phyloP scores from a whole-genome alignment of 208 protist genomes.

The Acanthamoeba culbertsoni region DNA sequence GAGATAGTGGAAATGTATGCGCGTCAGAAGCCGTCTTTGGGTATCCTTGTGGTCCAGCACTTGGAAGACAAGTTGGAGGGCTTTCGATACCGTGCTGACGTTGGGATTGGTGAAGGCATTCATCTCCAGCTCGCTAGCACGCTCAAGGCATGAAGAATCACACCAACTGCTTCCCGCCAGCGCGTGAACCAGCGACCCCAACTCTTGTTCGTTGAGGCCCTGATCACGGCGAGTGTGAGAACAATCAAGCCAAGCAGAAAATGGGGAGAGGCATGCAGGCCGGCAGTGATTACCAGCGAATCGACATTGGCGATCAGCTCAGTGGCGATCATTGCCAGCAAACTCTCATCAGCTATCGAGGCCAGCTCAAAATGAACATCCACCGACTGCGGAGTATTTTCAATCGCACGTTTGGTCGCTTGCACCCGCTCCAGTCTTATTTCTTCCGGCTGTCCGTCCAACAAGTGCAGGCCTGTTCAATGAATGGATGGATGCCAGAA shows the following conservation, averaged over 20 bases:
- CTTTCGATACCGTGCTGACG: neutral
- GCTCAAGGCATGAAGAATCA: neutral
- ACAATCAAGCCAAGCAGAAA: neutral
- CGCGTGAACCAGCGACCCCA: neutral
- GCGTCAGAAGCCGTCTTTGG: neutral
- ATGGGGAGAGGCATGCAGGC: neutral
- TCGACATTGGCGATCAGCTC: neutral
- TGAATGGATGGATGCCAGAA: neutral
- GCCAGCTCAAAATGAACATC: slow-evolving; percentile 50
- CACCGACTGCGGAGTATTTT: neutral
- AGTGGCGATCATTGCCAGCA: neutral
- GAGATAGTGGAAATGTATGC: slow-evolving; percentile 48
- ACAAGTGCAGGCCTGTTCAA: neutral
- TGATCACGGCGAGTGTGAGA: neutral
- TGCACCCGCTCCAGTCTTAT: neutral
- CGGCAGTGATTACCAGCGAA: neutral
- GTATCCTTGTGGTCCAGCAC: slow-evolving; percentile 40
- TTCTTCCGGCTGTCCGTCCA: neutral
- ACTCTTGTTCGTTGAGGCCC: slow-evolving; percentile 46
- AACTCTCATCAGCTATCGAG: slow-evolving; percentile 1
- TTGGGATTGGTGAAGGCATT: neutral
- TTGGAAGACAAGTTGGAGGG: slow-evolving; percentile 42
- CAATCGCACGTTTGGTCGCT: neutral
- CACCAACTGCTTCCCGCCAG: neutral
- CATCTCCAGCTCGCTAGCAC: neutral